Percentiles rank a stretch among this genome's conserved stretches.
Evolutionary conservation across 2,329 filamentous ascomycete genomes (phyloP).

Genomic region (Diplodia seriata): DNA sequence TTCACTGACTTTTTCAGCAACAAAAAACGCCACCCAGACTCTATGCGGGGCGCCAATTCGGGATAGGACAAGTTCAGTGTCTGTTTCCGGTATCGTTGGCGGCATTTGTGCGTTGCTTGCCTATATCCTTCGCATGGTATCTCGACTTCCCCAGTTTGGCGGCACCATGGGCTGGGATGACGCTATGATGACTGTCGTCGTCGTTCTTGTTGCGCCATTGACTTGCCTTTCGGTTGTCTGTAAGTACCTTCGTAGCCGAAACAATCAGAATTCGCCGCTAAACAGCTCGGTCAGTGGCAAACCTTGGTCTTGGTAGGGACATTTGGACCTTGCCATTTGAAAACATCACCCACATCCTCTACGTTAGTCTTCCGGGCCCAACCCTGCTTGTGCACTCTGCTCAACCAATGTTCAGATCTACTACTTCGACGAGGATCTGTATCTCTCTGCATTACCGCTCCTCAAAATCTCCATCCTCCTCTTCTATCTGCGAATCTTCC

Average conservation of each 20-base stretch:
- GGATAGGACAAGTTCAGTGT: conserved; percentile 46
- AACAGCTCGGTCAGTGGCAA: conserved; percentile 33
- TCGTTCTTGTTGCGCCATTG: conserved; percentile 44
- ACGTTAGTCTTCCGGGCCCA: conserved; percentile 35
- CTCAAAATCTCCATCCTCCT: conserved; percentile 47
- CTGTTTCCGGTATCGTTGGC: conserved; percentile 43
- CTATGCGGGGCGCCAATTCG: conserved; percentile 47
- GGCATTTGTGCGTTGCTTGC: conserved; percentile 46
- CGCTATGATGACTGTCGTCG: conserved; percentile 47
- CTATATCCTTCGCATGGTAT: conserved; percentile 46
- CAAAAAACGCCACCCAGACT: conserved; percentile 50
- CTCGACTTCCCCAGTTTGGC: conserved; percentile 45
- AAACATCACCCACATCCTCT: conserved; percentile 55
- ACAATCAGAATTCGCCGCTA: conserved; percentile 24
- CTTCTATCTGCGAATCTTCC: conserved; percentile 48
- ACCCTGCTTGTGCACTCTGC: neutral
- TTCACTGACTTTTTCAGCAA: conserved; percentile 39
- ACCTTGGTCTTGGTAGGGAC: conserved; percentile 58
- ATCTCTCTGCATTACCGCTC: conserved; percentile 44
- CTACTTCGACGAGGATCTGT: conserved; percentile 44
- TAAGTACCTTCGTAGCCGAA: neutral
- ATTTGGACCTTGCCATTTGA: conserved; percentile 57
- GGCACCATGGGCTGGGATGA: conserved; percentile 51
- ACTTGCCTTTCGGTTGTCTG: conserved; percentile 36
- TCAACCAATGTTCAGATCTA: conserved; percentile 30